A percentile compares a stretch with the other conserved stretches of the same genome.
Evolutionary conservation across 2,329 filamentous ascomycete genomes (phyloP).

Genomic region (Verticillium isaacii): DNA sequence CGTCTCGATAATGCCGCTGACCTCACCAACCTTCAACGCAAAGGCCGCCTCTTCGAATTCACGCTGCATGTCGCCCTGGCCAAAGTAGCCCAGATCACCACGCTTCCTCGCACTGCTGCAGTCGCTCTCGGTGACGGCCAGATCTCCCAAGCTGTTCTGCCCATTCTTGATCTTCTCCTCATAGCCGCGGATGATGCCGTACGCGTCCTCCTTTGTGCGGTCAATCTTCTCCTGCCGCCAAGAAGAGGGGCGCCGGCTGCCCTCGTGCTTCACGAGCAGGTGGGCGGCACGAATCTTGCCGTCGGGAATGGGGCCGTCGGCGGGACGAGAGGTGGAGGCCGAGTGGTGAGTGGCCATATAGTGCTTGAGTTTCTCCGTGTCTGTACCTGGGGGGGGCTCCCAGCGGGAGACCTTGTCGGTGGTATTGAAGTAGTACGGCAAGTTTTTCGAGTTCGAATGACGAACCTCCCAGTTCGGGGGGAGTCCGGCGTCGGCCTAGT

Average conservation of each 20-base stretch:
- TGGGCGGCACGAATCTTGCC: conserved; percentile 94
- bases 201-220: conserved; percentile 81
- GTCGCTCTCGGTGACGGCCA: conserved; percentile 86
- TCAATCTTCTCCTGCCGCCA: conserved; percentile 85
- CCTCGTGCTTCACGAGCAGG: conserved; percentile 87
- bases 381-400: conserved; percentile 85
- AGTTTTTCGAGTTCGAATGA: conserved; percentile 96
- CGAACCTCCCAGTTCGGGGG: conserved; percentile 91
- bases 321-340: conserved; percentile 36
- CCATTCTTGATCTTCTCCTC: conserved; percentile 72
- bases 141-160: conserved; percentile 66
- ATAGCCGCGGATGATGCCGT: conserved; percentile 68
- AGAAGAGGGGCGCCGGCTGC: conserved; percentile 82
- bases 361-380: conserved; percentile 85
- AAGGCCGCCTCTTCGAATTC: conserved; percentile 98
- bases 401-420: conserved; percentile 84
- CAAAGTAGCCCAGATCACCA: conserved; percentile 93
- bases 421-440: conserved; percentile 97
- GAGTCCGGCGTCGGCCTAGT: conserved; percentile 70
- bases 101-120: conserved; percentile 93
- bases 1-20: conserved; percentile 85
- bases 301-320: conserved; percentile 37
- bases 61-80: conserved; percentile 93
- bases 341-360: conserved; percentile 92
- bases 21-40: conserved; percentile 77